Base-by-base conservation (phyloP, 2,329 filamentous ascomycete genomes). In the Epichloe hybrida region DNA sequence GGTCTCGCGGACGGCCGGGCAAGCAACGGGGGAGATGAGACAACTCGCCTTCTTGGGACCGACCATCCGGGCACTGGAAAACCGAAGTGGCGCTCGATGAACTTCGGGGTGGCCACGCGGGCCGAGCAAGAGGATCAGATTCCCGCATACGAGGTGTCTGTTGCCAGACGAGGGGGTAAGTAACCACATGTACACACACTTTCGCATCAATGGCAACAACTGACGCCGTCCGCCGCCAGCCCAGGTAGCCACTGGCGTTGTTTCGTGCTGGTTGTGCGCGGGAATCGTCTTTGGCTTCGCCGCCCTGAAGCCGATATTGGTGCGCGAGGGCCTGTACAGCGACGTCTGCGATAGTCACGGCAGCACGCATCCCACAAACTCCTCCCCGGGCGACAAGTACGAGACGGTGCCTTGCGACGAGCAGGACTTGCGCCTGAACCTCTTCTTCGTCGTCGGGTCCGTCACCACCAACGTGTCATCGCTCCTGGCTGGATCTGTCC, bases 401-500 rank as follows among this genome's bases (percentile, higher is more conserved):
- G 52, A 52, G 20, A 57, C 60, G 64, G n/a, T 48, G 4, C 46
- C 77, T 66, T 62, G 68, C 73, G 52, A 78, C 42, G 64, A 66
- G 52, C 47, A 49, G 47, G 47, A 49, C 34, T 78, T 81, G 49
- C 75, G 74, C 53, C 75, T 95, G 51, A 95, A 95, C 64, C 72
- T 95, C 57, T 95, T 95, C 86, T 95, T 95, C 72, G 94, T 88
- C 5, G 77, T 89, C 40, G 89, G 89, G 12, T 89, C 88, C 13
- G 88, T 95, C 9, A 85, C 80, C 6, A 94, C 89, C 39, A 95
- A 95, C 60, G 84, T 95, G 12, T 87, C 82, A 40, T 89, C 90
- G 12, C 74, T 95, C 6, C 87, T 89, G 2, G 81, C 95, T 11
- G 90, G 90, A 44, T 86, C 87, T 3, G 84, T 95, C 43, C 77